Evolutionary conservation across 768 basidiomycete genomes (phyloP), one percentile per base, ranked within the genome.

Genomic region (Leccinum rimulosum): DNA sequence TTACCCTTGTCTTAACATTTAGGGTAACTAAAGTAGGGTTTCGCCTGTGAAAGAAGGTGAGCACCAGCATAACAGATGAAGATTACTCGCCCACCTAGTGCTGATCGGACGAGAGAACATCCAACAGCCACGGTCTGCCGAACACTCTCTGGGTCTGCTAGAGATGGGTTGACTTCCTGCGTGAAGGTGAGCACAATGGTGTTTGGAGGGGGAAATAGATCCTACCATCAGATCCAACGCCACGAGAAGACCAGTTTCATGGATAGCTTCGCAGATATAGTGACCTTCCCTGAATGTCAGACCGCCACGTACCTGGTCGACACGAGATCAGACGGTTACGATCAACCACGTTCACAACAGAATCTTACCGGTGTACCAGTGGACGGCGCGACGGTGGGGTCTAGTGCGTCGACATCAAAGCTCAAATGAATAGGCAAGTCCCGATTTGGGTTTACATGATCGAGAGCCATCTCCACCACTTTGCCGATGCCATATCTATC

Each of bases 261-360:
- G 85, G 47, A 98, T 84, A 6, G 91, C 88, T 75, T 98, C 95
- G 64, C 91, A 94, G 67, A 96, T 95, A 73, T 95, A 98, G 75
- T 98, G 97, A n/a, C 95, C 96, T 71, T 99, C 97, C 63, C 97
- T 80, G 78, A 98, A 99, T 22, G 92, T 95, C 61, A 99, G 77
- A 11, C 97, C 97, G 2, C 97, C 97, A 66, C 95, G 89, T 25
- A 96, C 93, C 85, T 89, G 58, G 28, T 38, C 6, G 25, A 57
- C 43, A 49, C 43, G 55, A 43, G 38, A 38, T 51, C 50, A 53
- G 48, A 17, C 25, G 8, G 49, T 22, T 17, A 49, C 47, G 19
- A 40, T 43, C 0, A n/a, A 48, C n/a, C n/a, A n/a, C 19, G 40
- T 11, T 5, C 6, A 43, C 43, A 30, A 17, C 11, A 52, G 17